Base-by-base conservation (phyloP, 208 protist genomes). In the Naegleria fowleri region DNA sequence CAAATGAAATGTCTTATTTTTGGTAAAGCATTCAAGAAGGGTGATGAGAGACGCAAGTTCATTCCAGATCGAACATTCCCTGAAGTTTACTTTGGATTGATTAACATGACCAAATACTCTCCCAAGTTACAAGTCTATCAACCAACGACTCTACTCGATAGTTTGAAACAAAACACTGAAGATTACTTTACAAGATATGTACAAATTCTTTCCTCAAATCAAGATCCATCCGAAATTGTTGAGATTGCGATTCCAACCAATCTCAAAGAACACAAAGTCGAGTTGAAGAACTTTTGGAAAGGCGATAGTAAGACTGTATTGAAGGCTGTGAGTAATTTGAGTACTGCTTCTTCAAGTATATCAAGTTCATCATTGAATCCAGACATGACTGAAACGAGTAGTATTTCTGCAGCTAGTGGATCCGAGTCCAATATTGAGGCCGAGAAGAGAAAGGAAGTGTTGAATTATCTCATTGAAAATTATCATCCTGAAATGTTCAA, bases 11-110 rank as follows among this genome's bases (percentile, higher is more conserved):
- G 38, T 85, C 22, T 85, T 13, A 85, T 85, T 25, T 43, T 29
- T 43, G 79, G 79, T 29, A 85, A 33, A 43, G 38, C n/a, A 85
- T 85, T 85, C 36, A 85, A 85, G 79, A 85, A 85, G 36, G 3
- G 43, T 43, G 79, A 85, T 85, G 22, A 33, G 15, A 39, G 79
- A 43, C 9, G 19, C 0, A 43, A 40, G 36, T 43, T 36, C 25
- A 79, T 79, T 79, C 67, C 67, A 79, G n/a, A 36, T 79, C 5
- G 6, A 33, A 79, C 67, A 19, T 79, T 79, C 29, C 67, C 67
- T 36, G 67, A 79, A 36, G 67, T 36, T 36, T 79, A 79, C 29
- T 79, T 79, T 79, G 67, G 67, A 36, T 36, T 79, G 2, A 79
- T 79, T 79, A 79, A 79, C 29, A 36, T 79, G 29, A 36, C 67